Evolutionary conservation across 306 rosid species (phyloP).

Genomic region (Dalbergia oliveri): DNA sequence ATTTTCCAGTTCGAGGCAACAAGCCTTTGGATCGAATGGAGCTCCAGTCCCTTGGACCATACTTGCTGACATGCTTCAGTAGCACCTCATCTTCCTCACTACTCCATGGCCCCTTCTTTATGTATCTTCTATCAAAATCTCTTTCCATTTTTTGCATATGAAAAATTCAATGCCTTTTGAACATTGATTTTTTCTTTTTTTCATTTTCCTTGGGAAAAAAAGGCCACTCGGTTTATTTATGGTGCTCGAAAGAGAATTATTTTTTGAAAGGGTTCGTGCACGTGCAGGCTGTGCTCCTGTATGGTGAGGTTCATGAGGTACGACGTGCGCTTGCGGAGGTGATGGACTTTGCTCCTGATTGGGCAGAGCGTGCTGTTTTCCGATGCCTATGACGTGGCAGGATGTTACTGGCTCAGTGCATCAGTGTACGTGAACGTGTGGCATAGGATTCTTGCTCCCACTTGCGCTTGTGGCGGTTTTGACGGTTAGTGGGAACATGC

Average conservation of each 20-base stretch:
- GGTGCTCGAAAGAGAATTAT: not conserved
- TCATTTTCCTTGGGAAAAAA: not conserved
- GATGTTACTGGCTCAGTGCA: not conserved
- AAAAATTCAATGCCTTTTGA: not conserved
- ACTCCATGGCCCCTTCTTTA: slow-evolving; percentile 74
- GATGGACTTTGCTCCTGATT: not conserved
- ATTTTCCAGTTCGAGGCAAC: slow-evolving; percentile 66
- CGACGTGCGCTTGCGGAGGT: not conserved
- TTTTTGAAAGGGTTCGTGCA: slow-evolving; percentile 6
- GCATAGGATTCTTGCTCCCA: slow-evolving; percentile 38
- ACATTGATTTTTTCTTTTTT: not conserved
- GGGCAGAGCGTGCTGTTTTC: not conserved
- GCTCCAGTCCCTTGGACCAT: slow-evolving; percentile 77
- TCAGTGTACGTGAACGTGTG: not conserved
- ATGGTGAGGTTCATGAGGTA: not conserved
- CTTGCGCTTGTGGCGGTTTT: slow-evolving; percentile 51
- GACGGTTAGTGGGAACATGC: slow-evolving; percentile 68
- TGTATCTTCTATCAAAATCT: slow-evolving; percentile 39
- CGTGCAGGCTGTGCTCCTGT: slow-evolving; percentile 12
- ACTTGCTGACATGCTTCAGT: slow-evolving; percentile 51
- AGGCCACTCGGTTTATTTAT: not conserved
- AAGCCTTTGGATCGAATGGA: slow-evolving; percentile 77
- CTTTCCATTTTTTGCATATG: slow-evolving; percentile 46
- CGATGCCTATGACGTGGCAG: slow-evolving; percentile 33
- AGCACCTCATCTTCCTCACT: slow-evolving; percentile 72